Base-by-base conservation (phyloP, 768 basidiomycete species). In the Calocybe gangraenosa region DNA sequence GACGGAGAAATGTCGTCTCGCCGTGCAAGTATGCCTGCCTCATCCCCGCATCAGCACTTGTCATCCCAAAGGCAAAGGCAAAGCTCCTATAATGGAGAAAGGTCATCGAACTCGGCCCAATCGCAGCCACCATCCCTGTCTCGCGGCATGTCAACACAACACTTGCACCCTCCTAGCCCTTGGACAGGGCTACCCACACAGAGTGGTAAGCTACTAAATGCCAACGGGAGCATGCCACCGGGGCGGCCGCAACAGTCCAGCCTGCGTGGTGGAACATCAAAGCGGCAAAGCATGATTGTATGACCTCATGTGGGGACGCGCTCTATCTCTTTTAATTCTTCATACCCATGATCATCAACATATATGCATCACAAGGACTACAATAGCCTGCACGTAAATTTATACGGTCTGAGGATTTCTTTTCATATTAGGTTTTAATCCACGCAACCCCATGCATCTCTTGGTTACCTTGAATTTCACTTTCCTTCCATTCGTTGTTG, bases 131-230 rank as follows among this genome's bases (percentile, higher is more conserved):
- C 44, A n/a, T 20, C 49, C 17, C 40, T 45, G 38, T 55, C 68
- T 1, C 55, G 56, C 3, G 28, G 52, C 10, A 53, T 60, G 14
- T 44, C 56, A 21, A 50, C 55, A 14, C 62, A 57, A 25, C 61
- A 60, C 25, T 38, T 52, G 25, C 68, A 65, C 15, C 52, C 49
- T 2, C 65, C 65, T 0, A 74, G 59, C 50, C 68, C 71, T 1
- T 76, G 72, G 73, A 69, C 69, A 2, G 68, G 70, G 10, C 53
- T 69, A 19, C 73, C 73, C 8, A 57, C 65, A n/a, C 61, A 63
- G 39, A 58, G 37, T 18, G 66, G 66, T 3, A 51, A 48, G 21
- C 42, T 59, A 8, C 63, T 66, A 7, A 48, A 50, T 34, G 51
- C 38, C 10, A 49, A 55, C 28, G 47, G 22, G 20, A 50, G 37